These are phyloP conservation scores for Neofusicoccum cordaticola DNA, from an alignment of 2,329 filamentous ascomycete species.

Conservation along the genomic window DNA sequence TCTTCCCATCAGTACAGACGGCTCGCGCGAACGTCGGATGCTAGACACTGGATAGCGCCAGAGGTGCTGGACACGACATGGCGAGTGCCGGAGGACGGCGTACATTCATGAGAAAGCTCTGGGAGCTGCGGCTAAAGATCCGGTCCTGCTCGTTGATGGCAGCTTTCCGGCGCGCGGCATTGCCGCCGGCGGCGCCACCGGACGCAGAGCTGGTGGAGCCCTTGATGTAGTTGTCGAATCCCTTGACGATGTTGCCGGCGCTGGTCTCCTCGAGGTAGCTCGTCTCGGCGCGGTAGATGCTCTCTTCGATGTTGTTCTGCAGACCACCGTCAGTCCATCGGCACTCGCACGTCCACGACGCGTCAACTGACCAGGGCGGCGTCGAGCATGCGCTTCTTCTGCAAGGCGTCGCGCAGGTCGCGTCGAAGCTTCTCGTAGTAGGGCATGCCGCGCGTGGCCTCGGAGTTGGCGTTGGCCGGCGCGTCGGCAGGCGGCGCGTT, in stretches of 20 bases:
- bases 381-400: slow-evolving; percentile 64
- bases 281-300: slow-evolving; percentile 78
- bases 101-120: slow-evolving; percentile 37
- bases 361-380: slow-evolving; percentile 52
- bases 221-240: slow-evolving; percentile 98
- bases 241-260: slow-evolving; percentile 91
- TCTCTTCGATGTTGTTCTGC: slow-evolving; percentile 63
- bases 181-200: slow-evolving; percentile 40
- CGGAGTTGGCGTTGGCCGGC: slow-evolving; percentile 34
- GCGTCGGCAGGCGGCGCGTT: slow-evolving; percentile 42
- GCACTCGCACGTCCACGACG: background rate
- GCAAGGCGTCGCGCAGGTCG: slow-evolving; percentile 64
- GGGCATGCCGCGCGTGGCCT: slow-evolving; percentile 53
- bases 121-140: slow-evolving; percentile 58
- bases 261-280: slow-evolving; percentile 83
- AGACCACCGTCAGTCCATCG: background rate
- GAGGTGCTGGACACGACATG: background rate
- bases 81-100: slow-evolving; percentile 7
- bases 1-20: background rate
- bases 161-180: slow-evolving; percentile 56
- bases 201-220: slow-evolving; percentile 59
- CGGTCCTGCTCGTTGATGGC: slow-evolving; percentile 67
- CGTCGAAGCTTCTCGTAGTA: slow-evolving; percentile 72
- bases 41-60: background rate
- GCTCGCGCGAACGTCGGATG: background rate